Evolutionary conservation across 352 stramenopile genomes (phyloP).

Genomic region (Phytophthora aleatoria): DNA sequence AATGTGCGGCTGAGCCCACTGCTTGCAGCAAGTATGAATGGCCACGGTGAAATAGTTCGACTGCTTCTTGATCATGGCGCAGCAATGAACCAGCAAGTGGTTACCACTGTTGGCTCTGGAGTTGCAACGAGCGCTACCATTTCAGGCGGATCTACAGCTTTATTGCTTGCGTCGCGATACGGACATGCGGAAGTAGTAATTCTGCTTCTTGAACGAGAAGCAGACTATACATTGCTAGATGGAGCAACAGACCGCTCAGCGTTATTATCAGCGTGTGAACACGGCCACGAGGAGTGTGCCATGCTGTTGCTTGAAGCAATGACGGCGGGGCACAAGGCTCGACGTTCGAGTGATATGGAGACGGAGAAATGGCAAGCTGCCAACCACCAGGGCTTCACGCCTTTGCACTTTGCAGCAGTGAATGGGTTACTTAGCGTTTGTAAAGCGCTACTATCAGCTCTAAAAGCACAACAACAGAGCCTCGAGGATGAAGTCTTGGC

Average conservation of each 20-base stretch:
- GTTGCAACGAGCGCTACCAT: neutral
- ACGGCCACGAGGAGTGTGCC: slow-evolving; percentile 55
- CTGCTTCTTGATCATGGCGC: slow-evolving; percentile 49
- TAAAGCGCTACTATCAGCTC: slow-evolving; percentile 37
- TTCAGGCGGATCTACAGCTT: slow-evolving; percentile 21
- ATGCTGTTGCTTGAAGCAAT: slow-evolving; percentile 45
- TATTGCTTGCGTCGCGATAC: slow-evolving; percentile 93
- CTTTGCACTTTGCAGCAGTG: slow-evolving; percentile 61
- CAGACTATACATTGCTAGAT: slow-evolving; percentile 44
- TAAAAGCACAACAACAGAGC: slow-evolving; percentile 38
- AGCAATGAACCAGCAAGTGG: slow-evolving; percentile 29
- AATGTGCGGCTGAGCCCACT: slow-evolving; percentile 67
- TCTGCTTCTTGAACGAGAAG: slow-evolving; percentile 65
- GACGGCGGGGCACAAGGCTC: neutral
- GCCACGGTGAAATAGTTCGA: slow-evolving; percentile 56
- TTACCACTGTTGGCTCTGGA: slow-evolving; percentile 7
- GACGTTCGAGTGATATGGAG: slow-evolving; percentile 3
- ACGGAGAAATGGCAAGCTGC: slow-evolving; percentile 43
- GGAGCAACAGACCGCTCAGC: slow-evolving; percentile 49
- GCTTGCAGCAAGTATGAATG: slow-evolving; percentile 75
- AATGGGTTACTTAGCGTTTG: slow-evolving; percentile 46
- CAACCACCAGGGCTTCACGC: slow-evolving; percentile 62
- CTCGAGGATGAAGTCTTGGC: slow-evolving; percentile 48
- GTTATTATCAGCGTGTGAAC: slow-evolving; percentile 61
- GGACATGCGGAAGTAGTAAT: slow-evolving; percentile 88